These are phyloP conservation scores for Pterocarpus macrocarpus DNA, from an alignment of 306 rosid species.

Conservation along the genomic window DNA sequence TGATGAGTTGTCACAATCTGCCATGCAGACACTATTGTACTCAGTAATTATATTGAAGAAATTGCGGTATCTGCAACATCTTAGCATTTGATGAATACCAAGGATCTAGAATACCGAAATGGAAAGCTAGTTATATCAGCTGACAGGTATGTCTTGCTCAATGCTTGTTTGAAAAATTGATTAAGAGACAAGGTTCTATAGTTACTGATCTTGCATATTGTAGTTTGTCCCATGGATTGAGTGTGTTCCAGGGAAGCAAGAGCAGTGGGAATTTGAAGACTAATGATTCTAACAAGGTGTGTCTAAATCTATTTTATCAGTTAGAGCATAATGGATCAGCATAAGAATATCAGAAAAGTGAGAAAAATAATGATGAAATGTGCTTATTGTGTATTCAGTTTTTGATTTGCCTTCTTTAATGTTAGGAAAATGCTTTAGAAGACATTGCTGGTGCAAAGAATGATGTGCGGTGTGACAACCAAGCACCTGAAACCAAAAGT, in stretches of 20 bases:
- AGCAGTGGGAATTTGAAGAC: no score
- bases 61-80: constrained; percentile 84
- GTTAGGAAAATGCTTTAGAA: constrained; percentile 68
- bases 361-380: no score
- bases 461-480: constrained; percentile 62
- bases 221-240: no score
- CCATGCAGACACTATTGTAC: constrained; percentile 69
- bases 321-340: no score
- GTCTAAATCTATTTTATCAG: no score
- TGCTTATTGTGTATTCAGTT: no score
- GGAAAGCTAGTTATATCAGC: no score
- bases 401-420: constrained; percentile 30
- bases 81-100: constrained; percentile 71
- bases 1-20: constrained; percentile 76
- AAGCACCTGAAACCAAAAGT: constrained; percentile 66
- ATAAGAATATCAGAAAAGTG: no score
- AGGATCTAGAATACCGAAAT: constrained; percentile 84
- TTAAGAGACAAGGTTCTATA: constrained; percentile 23
- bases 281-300: no score
- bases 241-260: no score
- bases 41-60: constrained; percentile 77
- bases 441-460: constrained; percentile 61
- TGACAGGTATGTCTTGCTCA: no score
- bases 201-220: constrained; percentile 44
- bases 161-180: constrained; percentile 13